Evolutionary conservation across 306 rosid species (phyloP), one percentile per base, ranked within the genome.

Genomic region (Mimosa bimucronata): DNA sequence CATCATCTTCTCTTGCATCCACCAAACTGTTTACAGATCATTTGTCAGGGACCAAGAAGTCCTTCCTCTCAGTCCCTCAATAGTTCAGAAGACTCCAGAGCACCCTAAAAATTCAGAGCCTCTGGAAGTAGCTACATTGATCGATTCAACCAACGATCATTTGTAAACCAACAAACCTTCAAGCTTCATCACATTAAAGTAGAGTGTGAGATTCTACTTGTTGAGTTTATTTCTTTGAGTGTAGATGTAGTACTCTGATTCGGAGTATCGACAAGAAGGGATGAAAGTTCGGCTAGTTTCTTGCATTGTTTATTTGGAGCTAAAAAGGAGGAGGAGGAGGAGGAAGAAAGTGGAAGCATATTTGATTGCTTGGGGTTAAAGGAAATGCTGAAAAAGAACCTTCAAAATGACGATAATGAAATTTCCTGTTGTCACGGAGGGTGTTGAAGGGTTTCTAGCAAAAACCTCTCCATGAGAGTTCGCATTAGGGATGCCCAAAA

Each of bases 11-110:
- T 84, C 75, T 79, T 60, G 79, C 45, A 84, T 74, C 73, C 77
- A 74, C 66, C 78, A 78, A 77, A 69, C 12, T 30, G 48, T 31
- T 62, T 52, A 64, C 13, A 28, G 80, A 29, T 82, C 92, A 87
- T 87, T 50, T 23, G 78, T 71, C 31, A 79, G 89, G 90, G 90
- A 86, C 89, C 88, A 86, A 84, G 92, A 89, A 77, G 76, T 84
- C 18, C 80, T 87, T 76, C 90, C 87, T 78, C 93, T 88, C 55
- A 85, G 92, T 76, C 87, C 91, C 89, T 83, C 45, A 67, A 71
- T 62, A 74, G 71, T 71, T 81, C 81, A 70, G 76, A 76, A 69
- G 30, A 66, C 46, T 76, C 81, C 69, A 72, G 57, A 52, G 71
- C 3, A 23, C 62, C 46, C 45, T 73, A 67, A 18, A 71, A 83